phyloP scores from a whole-genome alignment of 2,329 filamentous ascomycete species.

The Hirsutella thompsonii region DNA sequence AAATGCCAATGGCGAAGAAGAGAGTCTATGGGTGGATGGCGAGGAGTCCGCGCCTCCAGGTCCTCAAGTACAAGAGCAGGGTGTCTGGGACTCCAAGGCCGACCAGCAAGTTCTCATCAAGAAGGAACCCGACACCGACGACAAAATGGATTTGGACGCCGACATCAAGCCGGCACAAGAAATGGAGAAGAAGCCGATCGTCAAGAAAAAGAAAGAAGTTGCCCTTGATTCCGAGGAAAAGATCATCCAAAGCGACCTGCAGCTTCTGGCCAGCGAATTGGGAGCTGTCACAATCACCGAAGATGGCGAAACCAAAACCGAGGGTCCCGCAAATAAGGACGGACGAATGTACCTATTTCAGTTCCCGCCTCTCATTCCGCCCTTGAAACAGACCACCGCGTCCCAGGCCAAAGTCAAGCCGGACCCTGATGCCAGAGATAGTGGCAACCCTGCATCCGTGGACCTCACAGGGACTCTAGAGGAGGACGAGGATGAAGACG shows the following conservation, averaged over 20 bases:
- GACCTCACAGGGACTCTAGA: slow-evolving; percentile 23
- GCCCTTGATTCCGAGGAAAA: slow-evolving; percentile 24
- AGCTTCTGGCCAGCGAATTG: slow-evolving; percentile 29
- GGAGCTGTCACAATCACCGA: slow-evolving; percentile 21
- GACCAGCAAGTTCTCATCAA: slow-evolving; percentile 26
- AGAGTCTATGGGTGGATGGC: slow-evolving; percentile 31
- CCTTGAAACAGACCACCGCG: slow-evolving; percentile 25
- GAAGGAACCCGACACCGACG: slow-evolving; percentile 28
- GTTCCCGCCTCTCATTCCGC: slow-evolving; percentile 48
- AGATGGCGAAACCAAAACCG: slow-evolving; percentile 13
- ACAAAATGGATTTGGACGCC: slow-evolving; percentile 26
- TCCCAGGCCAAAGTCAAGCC: slow-evolving; percentile 23
- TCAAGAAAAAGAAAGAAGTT: slow-evolving; percentile 10
- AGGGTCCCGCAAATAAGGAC: slow-evolving; percentile 27
- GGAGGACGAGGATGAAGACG: slow-evolving; percentile 15
- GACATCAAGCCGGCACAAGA: slow-evolving; percentile 10
- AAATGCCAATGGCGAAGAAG: slow-evolving; percentile 28
- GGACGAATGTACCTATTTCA: slow-evolving; percentile 52
- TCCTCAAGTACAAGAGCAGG: slow-evolving; percentile 22
- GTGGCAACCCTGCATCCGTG: slow-evolving; percentile 22
- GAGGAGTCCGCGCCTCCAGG: slow-evolving; percentile 12
- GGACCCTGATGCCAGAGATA: slow-evolving; percentile 26
- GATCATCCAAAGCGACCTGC: slow-evolving; percentile 25
- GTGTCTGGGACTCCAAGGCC: slow-evolving; percentile 30
- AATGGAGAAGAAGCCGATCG: slow-evolving; percentile 11